Percentiles rank a stretch among this genome's conserved stretches.
Conservation (phyloP, 345 rosid genomes). For the Ailanthus altissimus region DNA sequence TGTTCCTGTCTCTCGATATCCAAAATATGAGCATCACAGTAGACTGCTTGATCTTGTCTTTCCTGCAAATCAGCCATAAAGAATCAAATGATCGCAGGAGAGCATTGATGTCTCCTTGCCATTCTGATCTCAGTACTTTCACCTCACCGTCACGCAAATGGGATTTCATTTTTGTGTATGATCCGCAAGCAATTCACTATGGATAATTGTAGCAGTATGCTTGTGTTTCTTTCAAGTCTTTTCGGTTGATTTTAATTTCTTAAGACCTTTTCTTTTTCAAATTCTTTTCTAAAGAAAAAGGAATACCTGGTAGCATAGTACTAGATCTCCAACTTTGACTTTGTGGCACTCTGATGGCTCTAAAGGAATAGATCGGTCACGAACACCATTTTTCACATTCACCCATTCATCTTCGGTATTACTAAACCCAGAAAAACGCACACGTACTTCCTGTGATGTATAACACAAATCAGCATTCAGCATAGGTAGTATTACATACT, state of each 20-base stretch:
- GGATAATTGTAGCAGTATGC: background rate
- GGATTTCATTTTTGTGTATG: too few species aligned
- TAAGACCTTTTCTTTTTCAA: background rate
- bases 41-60: slow-evolving; percentile 53
- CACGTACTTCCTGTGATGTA: slow-evolving; percentile 74
- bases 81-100: background rate
- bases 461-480: background rate
- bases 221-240: background rate
- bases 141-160: too few species aligned
- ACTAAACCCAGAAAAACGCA: slow-evolving; percentile 68
- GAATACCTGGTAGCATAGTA: slow-evolving; percentile 72
- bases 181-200: too few species aligned
- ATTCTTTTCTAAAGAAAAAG: background rate
- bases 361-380: slow-evolving; percentile 80
- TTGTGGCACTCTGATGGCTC: slow-evolving; percentile 75
- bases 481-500: background rate
- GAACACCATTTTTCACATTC: slow-evolving; percentile 52
- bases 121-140: too few species aligned
- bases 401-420: slow-evolving; percentile 88
- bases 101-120: too few species aligned
- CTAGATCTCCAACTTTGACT: slow-evolving; percentile 65
- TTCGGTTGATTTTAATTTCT: background rate
- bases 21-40: slow-evolving; percentile 65
- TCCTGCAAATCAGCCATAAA: slow-evolving; percentile 43
- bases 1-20: slow-evolving; percentile 56